Base-by-base conservation (phyloP, 352 stramenopile species). In the Nothophytophthora sp. region DNA sequence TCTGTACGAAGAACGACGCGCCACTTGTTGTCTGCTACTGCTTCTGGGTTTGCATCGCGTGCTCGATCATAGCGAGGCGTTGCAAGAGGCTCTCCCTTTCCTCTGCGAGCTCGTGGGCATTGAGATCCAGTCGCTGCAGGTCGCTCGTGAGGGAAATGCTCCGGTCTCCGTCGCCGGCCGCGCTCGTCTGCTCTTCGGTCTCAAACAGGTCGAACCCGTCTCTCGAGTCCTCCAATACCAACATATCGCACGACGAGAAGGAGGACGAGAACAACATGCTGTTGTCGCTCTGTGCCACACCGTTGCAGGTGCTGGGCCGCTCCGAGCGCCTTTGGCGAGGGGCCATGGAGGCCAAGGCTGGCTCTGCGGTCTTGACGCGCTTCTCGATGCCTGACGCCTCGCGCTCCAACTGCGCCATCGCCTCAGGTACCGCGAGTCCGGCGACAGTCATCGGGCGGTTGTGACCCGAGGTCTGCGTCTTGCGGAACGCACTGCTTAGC, bases 381-480 rank as follows among this genome's bases (percentile, higher is more conserved):
- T 74, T 81, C 10, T 81, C 60, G 22, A 60, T 59, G 42, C 63
- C 76, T 2, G 44, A 64, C 4, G 50, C 53, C 9, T 79, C 73
- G 5, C 73, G 73, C 18, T 67, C 58, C 12, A 89, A 58, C 51
- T 84, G 67, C 4, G 58, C 67, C 10, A 79, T 43, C 9, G 78
- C 70, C 42, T 82, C 70, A 0, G 78, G 73, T 0, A 84, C 60
- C 5, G 57, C 70, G 13, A 87, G 60, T 12, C 75, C 78, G 15
- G 73, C 75, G 13, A 84, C 67, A 10, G 77, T 88, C 64, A 73
- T 73, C 10, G 77, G 77, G 0, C 75, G 67, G 8, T 55, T 50
- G 15, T 57, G 25, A 16, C 49, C 47, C n/a, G 55, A 55, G 1
- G 51, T 44, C 8, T 38, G 65, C n/a, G 68, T 51, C 40, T 75